These are phyloP conservation scores for Salix purpurea DNA, from an alignment of 345 rosid genomes.

Conservation along the genomic window DNA sequence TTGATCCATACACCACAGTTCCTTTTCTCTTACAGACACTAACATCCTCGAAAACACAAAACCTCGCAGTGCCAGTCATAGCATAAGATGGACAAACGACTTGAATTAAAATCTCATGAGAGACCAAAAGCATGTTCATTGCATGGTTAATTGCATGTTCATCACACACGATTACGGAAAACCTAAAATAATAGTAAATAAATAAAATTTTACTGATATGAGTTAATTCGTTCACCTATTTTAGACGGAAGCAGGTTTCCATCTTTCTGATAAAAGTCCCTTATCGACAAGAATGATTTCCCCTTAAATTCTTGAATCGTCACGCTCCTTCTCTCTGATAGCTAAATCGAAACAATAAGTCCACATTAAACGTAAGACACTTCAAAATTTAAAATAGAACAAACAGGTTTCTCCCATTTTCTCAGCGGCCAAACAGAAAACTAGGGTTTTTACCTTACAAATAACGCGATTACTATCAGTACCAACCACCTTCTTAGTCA, in stretches of 20 bases:
- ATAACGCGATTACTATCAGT: constrained; percentile 40
- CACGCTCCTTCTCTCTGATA: constrained; percentile 52
- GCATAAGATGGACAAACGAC: too few species aligned
- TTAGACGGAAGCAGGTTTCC: constrained; percentile 43
- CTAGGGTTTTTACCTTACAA: constrained; percentile 44
- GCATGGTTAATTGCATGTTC: background rate
- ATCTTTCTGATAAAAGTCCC: constrained; percentile 42
- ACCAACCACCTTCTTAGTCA: constrained; percentile 17
- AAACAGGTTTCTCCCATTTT: background rate
- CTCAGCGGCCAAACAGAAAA: background rate
- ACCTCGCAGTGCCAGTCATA: too few species aligned
- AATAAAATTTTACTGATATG: too few species aligned
- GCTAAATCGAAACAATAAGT: constrained; percentile 29
- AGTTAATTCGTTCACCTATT: constrained; percentile 35
- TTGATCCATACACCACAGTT: too few species aligned
- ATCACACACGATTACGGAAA: background rate
- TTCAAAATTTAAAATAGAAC: too few species aligned
- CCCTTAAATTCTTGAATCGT: constrained; percentile 44
- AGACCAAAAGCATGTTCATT: too few species aligned
- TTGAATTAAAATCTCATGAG: too few species aligned
- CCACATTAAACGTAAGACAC: too few species aligned
- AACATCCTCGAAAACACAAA: too few species aligned
- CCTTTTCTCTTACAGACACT: too few species aligned
- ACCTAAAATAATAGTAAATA: too few species aligned
- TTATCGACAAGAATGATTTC: constrained; percentile 41